These are phyloP conservation scores for Microcera coccophila DNA, from an alignment of 2,329 filamentous ascomycete species.

Conservation along the genomic window DNA sequence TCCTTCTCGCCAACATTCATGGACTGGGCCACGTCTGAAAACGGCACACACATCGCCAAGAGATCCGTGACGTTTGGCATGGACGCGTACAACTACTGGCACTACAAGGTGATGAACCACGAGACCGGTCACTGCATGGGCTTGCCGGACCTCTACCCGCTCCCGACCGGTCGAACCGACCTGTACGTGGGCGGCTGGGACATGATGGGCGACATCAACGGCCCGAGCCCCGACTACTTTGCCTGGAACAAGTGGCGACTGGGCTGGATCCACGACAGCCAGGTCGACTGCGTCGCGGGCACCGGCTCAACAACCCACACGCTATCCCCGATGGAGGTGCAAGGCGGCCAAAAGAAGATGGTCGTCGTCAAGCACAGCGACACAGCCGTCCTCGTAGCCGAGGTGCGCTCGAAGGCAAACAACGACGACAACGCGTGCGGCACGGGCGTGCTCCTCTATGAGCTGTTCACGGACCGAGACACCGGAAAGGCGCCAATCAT, in stretches of 20 bases:
- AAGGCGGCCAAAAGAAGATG: conserved; percentile 11
- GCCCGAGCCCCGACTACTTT: conserved; percentile 34
- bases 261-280: conserved; percentile 33
- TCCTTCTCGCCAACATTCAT: conserved; percentile 6
- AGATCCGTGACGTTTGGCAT: conserved; percentile 33
- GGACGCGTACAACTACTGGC: conserved; percentile 31
- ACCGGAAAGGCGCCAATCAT: conserved; percentile 31
- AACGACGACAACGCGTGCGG: conserved; percentile 28
- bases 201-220: conserved; percentile 35
- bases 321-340: conserved; percentile 9
- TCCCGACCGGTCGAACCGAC: conserved; percentile 22
- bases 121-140: conserved; percentile 39
- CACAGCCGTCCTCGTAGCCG: conserved; percentile 29
- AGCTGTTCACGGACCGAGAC: conserved; percentile 25
- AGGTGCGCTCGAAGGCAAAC: conserved; percentile 25
- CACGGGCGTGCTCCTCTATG: conserved; percentile 35
- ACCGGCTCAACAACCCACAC: conserved; percentile 26
- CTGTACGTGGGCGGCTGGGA: conserved; percentile 36
- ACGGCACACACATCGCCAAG: conserved; percentile 28
- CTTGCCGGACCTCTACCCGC: conserved; percentile 36
- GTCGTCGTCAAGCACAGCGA: conserved; percentile 10
- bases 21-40: conserved; percentile 11
- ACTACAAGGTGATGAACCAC: conserved; percentile 34
- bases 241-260: conserved; percentile 39
- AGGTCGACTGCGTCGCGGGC: conserved; percentile 30